Evolutionary conservation across 805 yeast species (phyloP), one percentile per base, ranked within the genome.

Genomic region (Metschnikowia santaceciliae): DNA sequence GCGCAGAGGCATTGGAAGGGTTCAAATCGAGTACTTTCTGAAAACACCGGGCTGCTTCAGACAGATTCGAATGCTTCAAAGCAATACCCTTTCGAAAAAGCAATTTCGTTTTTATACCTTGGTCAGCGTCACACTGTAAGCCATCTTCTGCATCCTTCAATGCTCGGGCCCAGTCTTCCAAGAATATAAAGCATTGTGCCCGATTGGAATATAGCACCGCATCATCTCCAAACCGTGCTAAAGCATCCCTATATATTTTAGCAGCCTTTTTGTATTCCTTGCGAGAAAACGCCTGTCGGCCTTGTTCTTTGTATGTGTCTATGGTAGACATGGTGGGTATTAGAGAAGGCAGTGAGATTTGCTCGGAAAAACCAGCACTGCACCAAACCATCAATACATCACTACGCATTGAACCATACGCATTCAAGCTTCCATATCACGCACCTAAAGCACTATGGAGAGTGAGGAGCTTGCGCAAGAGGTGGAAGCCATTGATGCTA

Each of bases 401-500:
- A 15, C 38, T 22, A 15, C n/a, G 26, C 26, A 26, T 26, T 26
- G 10, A 26, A 8, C 11, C 4, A 26, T 26, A 3, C 30, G 30
- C 30, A 10, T 26, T 26, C 30, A 8, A 8, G 30, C 30, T 26
- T 26, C 11, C 30, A 26, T 26, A 26, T 26, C 4, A 26, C 30
- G n/a, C 26, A 19, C 40, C 26, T 20, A 37, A 14, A 37, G 11
- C 14, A 20, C 32, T 13, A 53, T 53, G 56, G 17, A 49, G 11
- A 34, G 42, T 15, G 30, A 51, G 33, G 58, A 55, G 19, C 51
- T 57, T 15, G 41, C 33, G 19, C 94, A 89, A 49, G 99, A 92
- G 62, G 67, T 89, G 17, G 83, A 80, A 37, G 92, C 96, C 11
- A 82, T 92, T 10, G 86, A 88, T 50, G 94, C 97, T 3, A 92